Evolutionary conservation across 1,284 basidiomycete species (phyloP).

Genomic region (Apiotrichum porosum): DNA sequence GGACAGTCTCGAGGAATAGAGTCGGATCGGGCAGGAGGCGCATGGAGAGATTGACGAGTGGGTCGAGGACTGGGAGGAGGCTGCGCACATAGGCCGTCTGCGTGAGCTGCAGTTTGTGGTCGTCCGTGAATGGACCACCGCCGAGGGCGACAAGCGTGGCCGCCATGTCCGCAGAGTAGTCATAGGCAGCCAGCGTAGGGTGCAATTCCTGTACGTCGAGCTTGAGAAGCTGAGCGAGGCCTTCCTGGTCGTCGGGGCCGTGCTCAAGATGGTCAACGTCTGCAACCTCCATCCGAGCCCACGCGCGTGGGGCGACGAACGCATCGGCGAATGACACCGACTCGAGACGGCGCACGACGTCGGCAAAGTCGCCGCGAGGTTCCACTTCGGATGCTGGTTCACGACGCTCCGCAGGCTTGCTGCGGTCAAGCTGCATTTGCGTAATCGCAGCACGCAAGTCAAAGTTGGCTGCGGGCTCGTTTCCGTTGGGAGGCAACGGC

Average conservation of each 20-base stretch:
- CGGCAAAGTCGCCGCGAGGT: not conserved
- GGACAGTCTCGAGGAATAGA: constrained; percentile 64
- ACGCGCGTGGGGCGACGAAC: constrained; percentile 49
- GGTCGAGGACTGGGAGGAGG: constrained; percentile 51
- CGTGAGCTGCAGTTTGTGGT: constrained; percentile 13
- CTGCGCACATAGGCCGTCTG: constrained; percentile 32
- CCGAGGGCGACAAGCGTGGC: not conserved
- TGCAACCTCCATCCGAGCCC: constrained; percentile 53
- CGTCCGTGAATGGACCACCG: constrained; percentile 9
- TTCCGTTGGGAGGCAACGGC: constrained; percentile 48
- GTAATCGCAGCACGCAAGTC: constrained; percentile 62
- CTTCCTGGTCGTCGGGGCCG: constrained; percentile 59
- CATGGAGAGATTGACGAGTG: constrained; percentile 45
- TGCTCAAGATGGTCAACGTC: constrained; percentile 46
- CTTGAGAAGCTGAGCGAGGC: constrained; percentile 52
- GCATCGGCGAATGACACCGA: constrained; percentile 54
- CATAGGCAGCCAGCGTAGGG: constrained; percentile 21
- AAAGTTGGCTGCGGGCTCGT: constrained; percentile 45
- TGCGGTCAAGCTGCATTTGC: constrained; percentile 55
- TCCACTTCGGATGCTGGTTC: not conserved
- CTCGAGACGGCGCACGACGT: constrained; percentile 20
- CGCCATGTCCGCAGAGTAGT: constrained; percentile 36
- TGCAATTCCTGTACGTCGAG: constrained; percentile 24
- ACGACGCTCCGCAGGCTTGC: not conserved
- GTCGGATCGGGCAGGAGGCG: constrained; percentile 51